phyloP scores from a whole-genome alignment of 768 basidiomycete species.

The Phlegmacium glaucopus region DNA sequence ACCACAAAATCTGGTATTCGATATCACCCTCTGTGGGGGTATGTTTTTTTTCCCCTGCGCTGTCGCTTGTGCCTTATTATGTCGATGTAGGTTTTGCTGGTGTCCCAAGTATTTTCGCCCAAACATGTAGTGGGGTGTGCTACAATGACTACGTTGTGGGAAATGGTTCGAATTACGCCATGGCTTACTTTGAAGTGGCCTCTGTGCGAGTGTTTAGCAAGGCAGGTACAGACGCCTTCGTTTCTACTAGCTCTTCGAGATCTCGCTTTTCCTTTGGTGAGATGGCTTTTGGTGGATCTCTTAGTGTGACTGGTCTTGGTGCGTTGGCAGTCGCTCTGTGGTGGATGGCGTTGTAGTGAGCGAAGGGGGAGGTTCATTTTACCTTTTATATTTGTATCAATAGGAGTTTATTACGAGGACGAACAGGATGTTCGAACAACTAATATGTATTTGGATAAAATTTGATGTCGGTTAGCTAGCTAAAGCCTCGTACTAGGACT shows the following conservation, averaged over 20 bases:
- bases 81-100: constrained; percentile 45
- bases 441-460: too few species aligned
- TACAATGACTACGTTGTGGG: constrained; percentile 72
- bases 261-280: too few species aligned
- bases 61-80: background rate
- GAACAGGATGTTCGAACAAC: too few species aligned
- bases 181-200: constrained; percentile 71
- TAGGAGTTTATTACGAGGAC: too few species aligned
- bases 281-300: too few species aligned
- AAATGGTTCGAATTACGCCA: constrained; percentile 54
- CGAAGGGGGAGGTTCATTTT: background rate
- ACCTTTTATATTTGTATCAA: background rate
- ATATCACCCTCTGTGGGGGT: constrained; percentile 72
- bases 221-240: constrained; percentile 20
- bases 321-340: background rate
- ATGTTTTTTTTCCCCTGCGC: constrained; percentile 11
- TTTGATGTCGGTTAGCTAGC: too few species aligned
- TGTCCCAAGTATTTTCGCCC: constrained; percentile 43
- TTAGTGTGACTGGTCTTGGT: background rate
- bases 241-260: background rate
- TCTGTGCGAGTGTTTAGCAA: constrained; percentile 37
- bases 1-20: constrained; percentile 65
- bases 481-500: too few species aligned
- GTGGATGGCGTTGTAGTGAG: background rate
- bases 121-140: constrained; percentile 64